phyloP scores from a whole-genome alignment of 805 yeast genomes.

The Nakazawaea wyomingensis region DNA sequence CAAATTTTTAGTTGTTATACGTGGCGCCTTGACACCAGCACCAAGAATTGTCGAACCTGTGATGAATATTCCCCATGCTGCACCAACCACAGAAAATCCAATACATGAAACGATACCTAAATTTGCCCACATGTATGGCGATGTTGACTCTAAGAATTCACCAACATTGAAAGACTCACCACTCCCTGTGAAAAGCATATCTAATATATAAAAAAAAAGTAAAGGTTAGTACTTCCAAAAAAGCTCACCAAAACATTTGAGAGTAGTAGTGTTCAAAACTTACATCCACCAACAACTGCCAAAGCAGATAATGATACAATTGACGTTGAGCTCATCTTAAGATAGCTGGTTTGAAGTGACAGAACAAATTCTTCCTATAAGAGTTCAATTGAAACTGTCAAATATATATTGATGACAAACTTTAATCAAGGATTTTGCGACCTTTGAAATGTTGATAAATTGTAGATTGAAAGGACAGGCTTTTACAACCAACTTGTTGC shows the following conservation, averaged over 20 bases:
- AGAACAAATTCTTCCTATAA: no score
- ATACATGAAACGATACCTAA: slow-evolving; percentile 88
- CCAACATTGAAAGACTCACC: slow-evolving; percentile 94
- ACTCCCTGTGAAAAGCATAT: slow-evolving; percentile 81
- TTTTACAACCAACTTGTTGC: background rate
- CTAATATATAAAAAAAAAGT: slow-evolving; percentile 18
- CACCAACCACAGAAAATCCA: slow-evolving; percentile 93
- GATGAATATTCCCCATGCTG: slow-evolving; percentile 98
- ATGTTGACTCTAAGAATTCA: slow-evolving; percentile 71
- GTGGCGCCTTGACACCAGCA: slow-evolving; percentile 97
- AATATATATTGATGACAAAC: no score
- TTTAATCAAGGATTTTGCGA: no score
- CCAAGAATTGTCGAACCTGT: slow-evolving; percentile 94
- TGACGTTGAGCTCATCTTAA: slow-evolving; percentile 20
- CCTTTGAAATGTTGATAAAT: no score
- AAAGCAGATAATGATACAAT: slow-evolving; percentile 24
- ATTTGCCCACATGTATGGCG: slow-evolving; percentile 97
- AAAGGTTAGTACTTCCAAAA: background rate
- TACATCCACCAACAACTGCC: slow-evolving; percentile 32
- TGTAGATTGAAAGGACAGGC: no score
- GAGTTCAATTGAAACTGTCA: no score
- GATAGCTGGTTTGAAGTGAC: no score
- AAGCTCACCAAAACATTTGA: background rate
- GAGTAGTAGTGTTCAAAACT: slow-evolving; percentile 13
- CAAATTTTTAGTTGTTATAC: slow-evolving; percentile 94